A percentile compares a stretch with the other conserved stretches of the same genome.
Evolutionary conservation across 1,284 basidiomycete genomes (phyloP).

Genomic region (Tylopilus sp.): DNA sequence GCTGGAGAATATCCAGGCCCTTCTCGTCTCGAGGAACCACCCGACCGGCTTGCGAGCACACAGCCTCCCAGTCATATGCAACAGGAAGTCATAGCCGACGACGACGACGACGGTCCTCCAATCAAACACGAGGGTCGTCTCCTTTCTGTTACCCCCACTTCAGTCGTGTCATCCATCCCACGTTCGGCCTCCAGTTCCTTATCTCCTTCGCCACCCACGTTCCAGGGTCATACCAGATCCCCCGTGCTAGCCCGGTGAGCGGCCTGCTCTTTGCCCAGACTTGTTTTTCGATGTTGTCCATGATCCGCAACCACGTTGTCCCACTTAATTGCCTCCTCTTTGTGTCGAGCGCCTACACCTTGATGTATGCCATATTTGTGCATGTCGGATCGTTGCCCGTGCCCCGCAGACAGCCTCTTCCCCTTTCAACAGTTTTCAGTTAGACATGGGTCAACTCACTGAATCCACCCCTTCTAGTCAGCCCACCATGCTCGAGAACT

Average conservation of each 20-base stretch:
- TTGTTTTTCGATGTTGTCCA: slow-evolving; percentile 3
- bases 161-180: slow-evolving; percentile 12
- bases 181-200: slow-evolving; percentile 12
- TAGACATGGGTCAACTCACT: slow-evolving; percentile 11
- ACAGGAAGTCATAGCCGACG: slow-evolving; percentile 8
- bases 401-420: not conserved
- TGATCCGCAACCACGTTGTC: slow-evolving; percentile 1
- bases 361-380: slow-evolving; percentile 15
- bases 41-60: slow-evolving; percentile 5
- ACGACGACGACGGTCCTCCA: slow-evolving; percentile 16
- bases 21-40: slow-evolving; percentile 10
- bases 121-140: slow-evolving; percentile 31
- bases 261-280: not conserved
- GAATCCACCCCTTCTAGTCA: slow-evolving; percentile 35
- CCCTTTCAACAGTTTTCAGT: not conserved
- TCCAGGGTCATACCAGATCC: slow-evolving; percentile 30
- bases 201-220: slow-evolving; percentile 13
- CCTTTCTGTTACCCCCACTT: slow-evolving; percentile 14
- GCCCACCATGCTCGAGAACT: slow-evolving; percentile 46
- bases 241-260: slow-evolving; percentile 33
- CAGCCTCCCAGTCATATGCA: slow-evolving; percentile 12
- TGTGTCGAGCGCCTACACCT: not conserved
- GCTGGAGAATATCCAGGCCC: slow-evolving; percentile 10
- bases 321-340: slow-evolving; percentile 7
- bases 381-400: slow-evolving; percentile 20